phyloP scores from a whole-genome alignment of 352 stramenopile genomes.

The Phytophthora tubulina region DNA sequence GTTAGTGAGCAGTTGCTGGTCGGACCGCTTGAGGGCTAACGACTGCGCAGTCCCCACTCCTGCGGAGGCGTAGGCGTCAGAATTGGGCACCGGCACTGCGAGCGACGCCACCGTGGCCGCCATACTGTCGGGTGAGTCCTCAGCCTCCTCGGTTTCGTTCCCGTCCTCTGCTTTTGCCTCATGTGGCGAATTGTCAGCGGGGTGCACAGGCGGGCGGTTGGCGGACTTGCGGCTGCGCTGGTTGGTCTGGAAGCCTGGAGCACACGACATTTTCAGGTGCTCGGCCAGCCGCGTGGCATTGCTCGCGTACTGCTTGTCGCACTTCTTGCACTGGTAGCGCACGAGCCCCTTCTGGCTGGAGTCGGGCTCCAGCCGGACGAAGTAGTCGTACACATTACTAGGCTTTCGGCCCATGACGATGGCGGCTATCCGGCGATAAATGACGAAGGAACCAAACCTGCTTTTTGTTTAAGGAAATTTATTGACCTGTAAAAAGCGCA shows the following conservation, averaged over 20 bases:
- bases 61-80: slow-evolving; percentile 18
- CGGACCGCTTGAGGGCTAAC: slow-evolving; percentile 54
- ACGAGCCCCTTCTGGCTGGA: slow-evolving; percentile 74
- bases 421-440: too few species aligned
- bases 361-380: slow-evolving; percentile 73
- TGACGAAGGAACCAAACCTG: too few species aligned
- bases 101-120: slow-evolving; percentile 32
- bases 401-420: slow-evolving; percentile 74
- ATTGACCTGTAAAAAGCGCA: too few species aligned
- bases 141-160: slow-evolving; percentile 4
- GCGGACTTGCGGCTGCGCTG: slow-evolving; percentile 46
- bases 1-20: slow-evolving; percentile 64
- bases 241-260: slow-evolving; percentile 83
- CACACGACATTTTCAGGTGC: slow-evolving; percentile 80
- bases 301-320: slow-evolving; percentile 87
- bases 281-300: slow-evolving; percentile 86
- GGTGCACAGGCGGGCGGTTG: not conserved
- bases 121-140: slow-evolving; percentile 13
- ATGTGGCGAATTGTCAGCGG: not conserved
- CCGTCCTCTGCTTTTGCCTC: slow-evolving; percentile 14
- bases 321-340: slow-evolving; percentile 91
- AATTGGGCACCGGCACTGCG: slow-evolving; percentile 31
- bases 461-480: too few species aligned
- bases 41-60: slow-evolving; percentile 26
- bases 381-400: slow-evolving; percentile 91